phyloP scores from a whole-genome alignment of 495 filamentous ascomycete species.

The Poronia punctata region DNA sequence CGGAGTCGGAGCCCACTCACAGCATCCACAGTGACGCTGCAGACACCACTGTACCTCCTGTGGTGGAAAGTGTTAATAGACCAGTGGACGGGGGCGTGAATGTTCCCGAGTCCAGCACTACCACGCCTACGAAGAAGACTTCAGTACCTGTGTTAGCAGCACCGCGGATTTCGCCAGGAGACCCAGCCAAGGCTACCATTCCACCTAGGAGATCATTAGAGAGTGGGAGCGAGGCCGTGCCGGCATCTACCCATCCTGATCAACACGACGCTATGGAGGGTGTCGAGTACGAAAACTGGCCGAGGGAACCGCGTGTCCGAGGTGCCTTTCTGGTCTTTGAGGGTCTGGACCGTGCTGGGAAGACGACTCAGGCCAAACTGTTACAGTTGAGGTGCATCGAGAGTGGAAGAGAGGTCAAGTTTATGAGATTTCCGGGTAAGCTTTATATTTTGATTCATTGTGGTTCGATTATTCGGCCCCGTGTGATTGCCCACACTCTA shows the following conservation, averaged over 20 bases:
- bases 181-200: constrained; percentile 16
- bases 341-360: constrained; percentile 88
- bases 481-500: too few species aligned
- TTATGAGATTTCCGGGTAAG: constrained; percentile 84
- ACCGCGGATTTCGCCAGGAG: constrained; percentile 16
- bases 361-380: constrained; percentile 84
- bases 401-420: constrained; percentile 56
- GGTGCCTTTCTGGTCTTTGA: constrained; percentile 85
- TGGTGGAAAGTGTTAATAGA: constrained; percentile 1
- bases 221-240: background rate
- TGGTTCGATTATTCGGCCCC: too few species aligned
- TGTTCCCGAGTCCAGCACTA: constrained; percentile 1
- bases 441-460: constrained; percentile 3
- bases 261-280: constrained; percentile 13
- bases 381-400: constrained; percentile 56
- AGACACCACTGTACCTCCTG: background rate
- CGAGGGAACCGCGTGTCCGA: constrained; percentile 32
- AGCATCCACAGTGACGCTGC: background rate
- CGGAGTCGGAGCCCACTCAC: background rate
- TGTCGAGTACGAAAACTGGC: constrained; percentile 11
- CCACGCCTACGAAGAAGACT: background rate
- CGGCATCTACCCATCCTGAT: background rate
- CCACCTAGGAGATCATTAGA: constrained; percentile 8
- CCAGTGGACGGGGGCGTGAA: constrained; percentile 2
- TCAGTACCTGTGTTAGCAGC: constrained; percentile 14